Base-by-base conservation (phyloP, 2,329 filamentous ascomycete genomes). In the Diaporthe vexans region DNA sequence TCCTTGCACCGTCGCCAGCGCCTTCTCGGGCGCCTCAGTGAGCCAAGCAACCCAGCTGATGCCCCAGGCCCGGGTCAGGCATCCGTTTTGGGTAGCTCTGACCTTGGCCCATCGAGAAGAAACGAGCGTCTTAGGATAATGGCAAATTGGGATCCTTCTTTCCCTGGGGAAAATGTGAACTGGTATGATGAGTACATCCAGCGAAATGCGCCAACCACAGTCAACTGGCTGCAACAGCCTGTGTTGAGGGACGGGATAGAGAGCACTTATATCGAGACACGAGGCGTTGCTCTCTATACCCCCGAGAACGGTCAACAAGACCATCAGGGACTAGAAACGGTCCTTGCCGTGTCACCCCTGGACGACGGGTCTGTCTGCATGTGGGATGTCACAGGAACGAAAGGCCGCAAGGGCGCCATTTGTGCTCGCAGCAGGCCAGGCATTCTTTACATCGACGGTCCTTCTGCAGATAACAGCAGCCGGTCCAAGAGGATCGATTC, bases 111-210 rank as follows among this genome's bases (percentile, higher is more conserved):
- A 17, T 40, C n/a, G 29, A 77, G 80, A 73, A 79, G 79, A 79
- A 84, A 76, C 72, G 85, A 89, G 78, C 85, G 85, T 72, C 83
- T 85, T 29, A 88, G 91, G 67, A 89, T 94, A 73, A 86, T 94
- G 79, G 92, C 92, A 6, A 94, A 94, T 78, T 98, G 95, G 95
- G 94, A 98, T 78, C 94, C 94, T 0, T 91, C 90, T 0, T 95
- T 93, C 76, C 90, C 91, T 0, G 85, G 84, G 6, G 95, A 98
- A 83, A 86, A 86, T 54, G 87, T 95, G 26, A 91, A 94, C 65
- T 98, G 95, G 93, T 98, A 97, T 81, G 90, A 94, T 72, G 95
- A 98, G 82, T 98, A 95, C 80, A 93, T 97, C 76, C 94, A 95
- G 71, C 89, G 95, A 46, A 89, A 95, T 82, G 95, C 91, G 0